Base-by-base conservation (phyloP, 139 green algal species). In the Ulvella scutata region DNA sequence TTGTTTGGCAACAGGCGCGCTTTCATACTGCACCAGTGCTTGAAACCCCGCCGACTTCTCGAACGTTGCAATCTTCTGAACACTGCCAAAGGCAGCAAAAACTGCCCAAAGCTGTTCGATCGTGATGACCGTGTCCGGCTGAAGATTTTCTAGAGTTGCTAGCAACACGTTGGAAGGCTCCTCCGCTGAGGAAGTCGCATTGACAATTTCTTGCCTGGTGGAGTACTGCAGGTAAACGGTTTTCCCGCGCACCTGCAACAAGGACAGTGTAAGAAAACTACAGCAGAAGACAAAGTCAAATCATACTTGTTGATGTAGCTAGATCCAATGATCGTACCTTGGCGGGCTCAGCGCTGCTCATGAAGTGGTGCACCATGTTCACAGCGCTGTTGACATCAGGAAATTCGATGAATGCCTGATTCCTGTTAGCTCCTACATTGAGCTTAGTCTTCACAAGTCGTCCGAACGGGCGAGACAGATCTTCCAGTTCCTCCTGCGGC, bases 381-480 rank as follows among this genome's bases (percentile, higher is more conserved):
- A 92, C 81, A 3, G 87, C 83, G 6, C 73, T 67, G 38, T 84
- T 80, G 3, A 88, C n/a, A 28, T 86, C 76, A 26, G 80, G 77
- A 74, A 92, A 88, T 43, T 92, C 88, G 6, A 92, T 82, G 81
- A 92, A 92, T 0, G 82, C 84, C 74, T 92, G 88, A 62, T 89
- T 89, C 37, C 77, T 77, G 51, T 88, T 85, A 17, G 78, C 34
- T 23, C 87, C 87, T 28, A 91, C 80, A 73, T 85, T 89, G 28
- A 89, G 51, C 75, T 88, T 88, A 59, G 75, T 84, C 31, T 87
- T 85, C 2, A 87, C 72, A 3, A 91, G 43, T 4, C 74, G 76
- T 28, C 86, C 86, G 51, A 88, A 91, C 1, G 85, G 83, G 13
- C 76, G 74, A 44, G 76, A 85, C 10, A 91, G 79, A 34, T 87